A percentile compares a stretch with the other conserved stretches of the same genome.
Conservation (phyloP, 1,284 basidiomycete genomes). For the Rhodofomes roseus region DNA sequence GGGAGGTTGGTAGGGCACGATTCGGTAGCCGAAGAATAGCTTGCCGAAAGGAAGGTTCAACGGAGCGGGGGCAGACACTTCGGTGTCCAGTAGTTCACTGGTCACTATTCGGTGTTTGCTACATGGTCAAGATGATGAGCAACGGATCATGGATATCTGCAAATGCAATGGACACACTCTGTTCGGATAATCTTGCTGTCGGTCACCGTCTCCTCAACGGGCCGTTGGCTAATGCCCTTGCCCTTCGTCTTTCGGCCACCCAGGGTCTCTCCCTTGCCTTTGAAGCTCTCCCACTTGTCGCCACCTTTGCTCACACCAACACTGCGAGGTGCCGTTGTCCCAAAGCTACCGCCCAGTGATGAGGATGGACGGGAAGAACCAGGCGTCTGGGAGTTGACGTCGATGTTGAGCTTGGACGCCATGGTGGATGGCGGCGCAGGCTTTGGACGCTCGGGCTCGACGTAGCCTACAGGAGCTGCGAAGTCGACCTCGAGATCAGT, state of each 20-base stretch:
- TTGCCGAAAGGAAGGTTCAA: slow-evolving; percentile 91
- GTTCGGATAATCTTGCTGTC: slow-evolving; percentile 87
- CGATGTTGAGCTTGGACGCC: slow-evolving; percentile 97
- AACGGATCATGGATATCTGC: not conserved
- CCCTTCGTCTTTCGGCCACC: slow-evolving; percentile 89
- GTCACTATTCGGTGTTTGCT: slow-evolving; percentile 87
- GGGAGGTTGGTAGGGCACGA: slow-evolving; percentile 65
- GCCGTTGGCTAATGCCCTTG: slow-evolving; percentile 81
- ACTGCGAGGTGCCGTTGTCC: slow-evolving; percentile 41
- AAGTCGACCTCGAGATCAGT: slow-evolving; percentile 95
- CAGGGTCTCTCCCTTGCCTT: slow-evolving; percentile 87
- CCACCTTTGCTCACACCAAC: slow-evolving; percentile 66
- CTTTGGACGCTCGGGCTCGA: slow-evolving; percentile 88
- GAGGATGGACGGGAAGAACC: slow-evolving; percentile 81
- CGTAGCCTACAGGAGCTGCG: slow-evolving; percentile 73
- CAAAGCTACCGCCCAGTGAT: slow-evolving; percentile 64
- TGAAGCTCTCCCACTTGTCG: slow-evolving; percentile 89
- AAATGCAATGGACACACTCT: slow-evolving; percentile 54
- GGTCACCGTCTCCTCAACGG: slow-evolving; percentile 75
- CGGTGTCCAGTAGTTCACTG: slow-evolving; percentile 73
- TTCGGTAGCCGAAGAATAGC: slow-evolving; percentile 90
- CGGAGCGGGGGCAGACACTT: slow-evolving; percentile 83
- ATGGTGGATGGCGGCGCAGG: slow-evolving; percentile 85
- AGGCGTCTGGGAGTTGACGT: slow-evolving; percentile 77
- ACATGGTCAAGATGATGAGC: slow-evolving; percentile 7